phyloP scores from a whole-genome alignment of 1,284 basidiomycete genomes.

The Taiwanofungus camphoratus region DNA sequence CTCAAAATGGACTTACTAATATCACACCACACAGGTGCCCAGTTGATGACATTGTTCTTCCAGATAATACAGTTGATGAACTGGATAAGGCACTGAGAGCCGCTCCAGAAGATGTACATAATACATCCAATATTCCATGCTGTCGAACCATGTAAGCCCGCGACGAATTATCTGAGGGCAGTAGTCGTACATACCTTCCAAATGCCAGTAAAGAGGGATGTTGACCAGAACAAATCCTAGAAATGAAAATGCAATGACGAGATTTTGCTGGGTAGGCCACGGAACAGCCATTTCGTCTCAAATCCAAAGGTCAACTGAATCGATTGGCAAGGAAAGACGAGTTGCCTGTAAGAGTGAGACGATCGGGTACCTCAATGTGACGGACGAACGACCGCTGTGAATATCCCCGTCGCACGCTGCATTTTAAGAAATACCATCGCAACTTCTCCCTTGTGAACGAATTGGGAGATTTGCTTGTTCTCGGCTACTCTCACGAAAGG shows the following conservation, averaged over 20 bases:
- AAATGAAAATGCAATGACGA: slow-evolving; percentile 32
- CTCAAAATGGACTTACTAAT: slow-evolving; percentile 44
- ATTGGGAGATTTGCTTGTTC: slow-evolving; percentile 7
- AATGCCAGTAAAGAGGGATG: slow-evolving; percentile 57
- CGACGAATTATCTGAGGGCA: not conserved
- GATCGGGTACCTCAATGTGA: not conserved
- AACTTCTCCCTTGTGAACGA: slow-evolving; percentile 3
- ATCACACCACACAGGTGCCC: slow-evolving; percentile 69
- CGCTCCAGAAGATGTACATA: slow-evolving; percentile 59
- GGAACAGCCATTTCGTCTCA: slow-evolving; percentile 5
- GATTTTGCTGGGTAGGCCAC: slow-evolving; percentile 4
- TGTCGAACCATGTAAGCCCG: slow-evolving; percentile 4
- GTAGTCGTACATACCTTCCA: slow-evolving; percentile 33
- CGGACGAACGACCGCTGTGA: not conserved
- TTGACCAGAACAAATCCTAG: slow-evolving; percentile 42
- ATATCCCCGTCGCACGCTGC: not conserved
- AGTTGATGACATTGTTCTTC: slow-evolving; percentile 51
- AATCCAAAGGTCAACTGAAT: too few relatives aligned
- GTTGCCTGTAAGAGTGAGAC: not conserved
- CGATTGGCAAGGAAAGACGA: slow-evolving; percentile 1
- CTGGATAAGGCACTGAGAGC: slow-evolving; percentile 45
- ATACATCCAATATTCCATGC: slow-evolving; percentile 54
- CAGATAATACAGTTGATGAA: slow-evolving; percentile 66
- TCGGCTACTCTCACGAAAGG: not conserved
- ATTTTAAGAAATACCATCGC: not conserved